phyloP scores from a whole-genome alignment of 306 rosid genomes.

The Castanea crenata region DNA sequence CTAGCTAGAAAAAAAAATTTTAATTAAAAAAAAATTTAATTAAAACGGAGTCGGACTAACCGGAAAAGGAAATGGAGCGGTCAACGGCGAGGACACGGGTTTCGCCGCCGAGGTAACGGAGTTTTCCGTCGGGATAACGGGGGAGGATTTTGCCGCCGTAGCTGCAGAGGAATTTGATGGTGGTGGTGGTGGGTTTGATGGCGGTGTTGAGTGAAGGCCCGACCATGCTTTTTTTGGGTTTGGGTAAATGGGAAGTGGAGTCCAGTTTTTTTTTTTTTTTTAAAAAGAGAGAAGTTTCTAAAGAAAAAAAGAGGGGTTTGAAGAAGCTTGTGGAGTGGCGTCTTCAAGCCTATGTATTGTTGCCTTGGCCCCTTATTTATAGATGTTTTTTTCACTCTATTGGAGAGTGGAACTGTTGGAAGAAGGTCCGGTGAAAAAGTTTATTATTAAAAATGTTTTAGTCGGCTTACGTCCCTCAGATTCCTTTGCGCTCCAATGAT shows the following conservation, averaged over 20 bases:
- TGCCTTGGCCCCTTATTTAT: slow-evolving; percentile 51
- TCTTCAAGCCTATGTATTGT: slow-evolving; percentile 52
- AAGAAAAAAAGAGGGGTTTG: slow-evolving; percentile 1
- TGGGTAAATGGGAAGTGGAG: background rate
- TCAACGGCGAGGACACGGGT: slow-evolving; percentile 83
- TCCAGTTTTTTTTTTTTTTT: background rate
- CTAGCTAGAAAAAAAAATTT: no score
- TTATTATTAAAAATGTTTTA: no score
- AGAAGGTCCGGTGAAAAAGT: background rate
- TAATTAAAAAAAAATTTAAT: no score
- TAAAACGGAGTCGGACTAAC: slow-evolving; percentile 35
- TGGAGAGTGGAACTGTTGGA: background rate
- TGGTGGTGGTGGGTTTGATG: slow-evolving; percentile 26
- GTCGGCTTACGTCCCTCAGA: slow-evolving; percentile 6
- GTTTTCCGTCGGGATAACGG: slow-evolving; percentile 88
- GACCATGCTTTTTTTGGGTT: slow-evolving; percentile 37
- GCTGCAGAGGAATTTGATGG: slow-evolving; percentile 80
- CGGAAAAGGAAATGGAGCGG: slow-evolving; percentile 69
- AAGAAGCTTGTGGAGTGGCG: slow-evolving; percentile 29
- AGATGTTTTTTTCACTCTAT: slow-evolving; percentile 2
- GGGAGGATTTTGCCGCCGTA: slow-evolving; percentile 94
- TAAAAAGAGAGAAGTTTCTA: background rate
- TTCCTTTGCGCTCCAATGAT: background rate
- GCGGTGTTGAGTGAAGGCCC: slow-evolving; percentile 29
- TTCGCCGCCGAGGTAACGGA: slow-evolving; percentile 89